phyloP scores from a whole-genome alignment of 495 filamentous ascomycete species.

The Neurospora sp. region DNA sequence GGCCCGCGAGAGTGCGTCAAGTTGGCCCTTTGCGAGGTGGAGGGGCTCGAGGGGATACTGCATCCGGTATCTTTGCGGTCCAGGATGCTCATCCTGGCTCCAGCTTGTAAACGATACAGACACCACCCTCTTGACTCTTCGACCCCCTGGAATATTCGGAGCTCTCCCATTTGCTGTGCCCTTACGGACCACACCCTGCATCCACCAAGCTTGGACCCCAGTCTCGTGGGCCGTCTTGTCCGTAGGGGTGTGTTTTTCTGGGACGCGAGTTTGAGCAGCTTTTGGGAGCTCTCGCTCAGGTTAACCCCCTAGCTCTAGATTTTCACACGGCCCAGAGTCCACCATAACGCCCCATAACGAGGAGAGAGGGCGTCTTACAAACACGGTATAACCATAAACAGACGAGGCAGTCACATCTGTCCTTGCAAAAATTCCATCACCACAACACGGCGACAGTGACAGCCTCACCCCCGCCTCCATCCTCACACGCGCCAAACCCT shows the following conservation, averaged over 20 bases:
- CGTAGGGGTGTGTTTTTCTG: neutral
- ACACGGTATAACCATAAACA: constrained; percentile 19
- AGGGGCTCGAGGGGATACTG: constrained; percentile 5
- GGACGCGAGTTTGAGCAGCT: neutral
- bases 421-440: constrained; percentile 9
- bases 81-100: constrained; percentile 16
- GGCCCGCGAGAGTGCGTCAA: constrained; percentile 1
- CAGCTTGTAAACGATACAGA: constrained; percentile 2
- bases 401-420: constrained; percentile 6
- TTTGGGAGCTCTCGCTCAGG: neutral
- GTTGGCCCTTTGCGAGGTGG: neutral
- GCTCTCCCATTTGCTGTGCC: neutral
- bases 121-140: neutral
- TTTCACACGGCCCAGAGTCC: constrained; percentile 19
- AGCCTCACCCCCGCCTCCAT: constrained; percentile 2
- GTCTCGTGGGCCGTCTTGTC: neutral
- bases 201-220: neutral
- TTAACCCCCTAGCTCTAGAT: neutral
- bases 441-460: neutral
- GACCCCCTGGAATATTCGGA: neutral
- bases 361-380: constrained; percentile 10
- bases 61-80: constrained; percentile 9
- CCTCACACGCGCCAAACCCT: constrained; percentile 9
- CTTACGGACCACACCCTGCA: neutral
- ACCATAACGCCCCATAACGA: constrained; percentile 18